A percentile compares a stretch with the other conserved stretches of the same genome.
phyloP scores from a whole-genome alignment of 495 filamentous ascomycete genomes.

The Xylaria sp. region DNA sequence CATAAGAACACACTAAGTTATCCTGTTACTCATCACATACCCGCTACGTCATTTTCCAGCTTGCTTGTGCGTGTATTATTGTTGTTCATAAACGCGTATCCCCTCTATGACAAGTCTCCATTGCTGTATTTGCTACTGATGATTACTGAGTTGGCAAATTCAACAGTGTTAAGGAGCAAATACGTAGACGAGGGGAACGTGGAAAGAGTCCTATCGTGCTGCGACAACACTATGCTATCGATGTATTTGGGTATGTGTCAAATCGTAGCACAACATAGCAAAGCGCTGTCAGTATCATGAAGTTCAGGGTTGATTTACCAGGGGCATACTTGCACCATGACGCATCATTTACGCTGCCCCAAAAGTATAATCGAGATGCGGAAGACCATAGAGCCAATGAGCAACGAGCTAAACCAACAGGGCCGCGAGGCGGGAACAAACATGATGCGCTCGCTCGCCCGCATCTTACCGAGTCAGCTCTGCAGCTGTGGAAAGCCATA shows the following conservation, averaged over 20 bases:
- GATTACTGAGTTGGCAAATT: not conserved
- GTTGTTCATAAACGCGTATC: no score
- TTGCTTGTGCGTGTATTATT: not conserved
- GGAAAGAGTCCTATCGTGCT: no score
- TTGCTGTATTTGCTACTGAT: not conserved
- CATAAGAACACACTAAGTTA: not conserved
- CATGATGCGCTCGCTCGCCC: not conserved
- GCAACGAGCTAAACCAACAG: not conserved
- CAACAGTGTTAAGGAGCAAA: not conserved
- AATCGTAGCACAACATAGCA: not conserved
- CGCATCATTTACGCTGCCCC: not conserved
- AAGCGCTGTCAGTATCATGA: not conserved
- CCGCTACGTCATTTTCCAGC: not conserved
- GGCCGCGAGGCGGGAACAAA: not conserved
- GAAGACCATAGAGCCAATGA: constrained; percentile 16
- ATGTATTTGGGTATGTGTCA: not conserved
- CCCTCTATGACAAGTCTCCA: no score
- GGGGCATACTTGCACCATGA: not conserved
- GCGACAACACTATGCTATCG: not conserved
- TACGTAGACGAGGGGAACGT: no score
- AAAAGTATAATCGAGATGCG: not conserved
- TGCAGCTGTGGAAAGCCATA: not conserved
- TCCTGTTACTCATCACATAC: not conserved
- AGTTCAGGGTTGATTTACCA: not conserved
- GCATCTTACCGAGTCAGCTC: not conserved